These are phyloP conservation scores for Monosporozyma unispora DNA, from an alignment of 805 yeast genomes.

Conservation along the genomic window DNA sequence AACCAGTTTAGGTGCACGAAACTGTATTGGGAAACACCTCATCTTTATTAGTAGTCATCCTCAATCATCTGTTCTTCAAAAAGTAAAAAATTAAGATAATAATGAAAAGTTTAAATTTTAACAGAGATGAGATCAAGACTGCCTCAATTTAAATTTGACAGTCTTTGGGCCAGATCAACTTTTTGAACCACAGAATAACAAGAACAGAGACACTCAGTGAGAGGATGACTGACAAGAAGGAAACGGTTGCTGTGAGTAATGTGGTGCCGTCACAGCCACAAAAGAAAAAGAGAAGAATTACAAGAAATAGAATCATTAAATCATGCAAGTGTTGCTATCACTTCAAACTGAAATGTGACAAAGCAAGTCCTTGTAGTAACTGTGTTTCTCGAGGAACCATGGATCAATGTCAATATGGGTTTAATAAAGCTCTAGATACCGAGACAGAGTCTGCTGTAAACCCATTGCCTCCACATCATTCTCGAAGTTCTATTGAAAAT, in stretches of 20 bases:
- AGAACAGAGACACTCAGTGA: neutral
- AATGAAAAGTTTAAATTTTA: neutral
- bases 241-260: no score
- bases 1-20: neutral
- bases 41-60: neutral
- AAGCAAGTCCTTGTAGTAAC: slow-evolving; percentile 17
- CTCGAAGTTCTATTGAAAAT: no score
- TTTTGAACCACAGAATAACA: neutral
- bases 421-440: slow-evolving; percentile 5
- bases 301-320: slow-evolving; percentile 20
- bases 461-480: neutral
- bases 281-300: slow-evolving; percentile 8
- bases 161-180: neutral
- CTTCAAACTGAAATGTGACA: slow-evolving; percentile 23
- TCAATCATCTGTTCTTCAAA: neutral
- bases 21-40: neutral
- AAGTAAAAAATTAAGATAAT: neutral
- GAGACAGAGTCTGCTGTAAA: slow-evolving; percentile 1
- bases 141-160: neutral
- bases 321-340: slow-evolving; percentile 23
- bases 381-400: slow-evolving; percentile 9
- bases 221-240: neutral
- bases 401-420: slow-evolving; percentile 19
- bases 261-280: neutral
- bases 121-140: neutral